Base-by-base conservation (phyloP, 169 alveolate genomes). In the Eimeria falciformis region DNA sequence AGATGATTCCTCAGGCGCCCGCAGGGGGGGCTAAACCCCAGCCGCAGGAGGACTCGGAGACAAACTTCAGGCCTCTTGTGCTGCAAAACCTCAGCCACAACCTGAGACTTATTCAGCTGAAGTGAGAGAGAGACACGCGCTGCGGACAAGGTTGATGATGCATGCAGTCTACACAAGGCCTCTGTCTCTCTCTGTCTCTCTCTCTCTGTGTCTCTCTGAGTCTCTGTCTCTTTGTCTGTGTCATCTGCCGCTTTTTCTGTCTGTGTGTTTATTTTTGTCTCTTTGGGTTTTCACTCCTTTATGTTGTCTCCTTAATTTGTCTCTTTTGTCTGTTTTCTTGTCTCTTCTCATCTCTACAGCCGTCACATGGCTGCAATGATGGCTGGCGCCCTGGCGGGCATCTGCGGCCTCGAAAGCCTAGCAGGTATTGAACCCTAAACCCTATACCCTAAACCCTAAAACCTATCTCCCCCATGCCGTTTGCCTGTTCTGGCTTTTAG, bases 311-410 rank as follows among this genome's bases (percentile, higher is more conserved):
- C 21, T 78, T 27, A 27, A 9, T 47, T 9, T 46, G 27, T 25
- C 58, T 73, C 58, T 40, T 45, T 75, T 45, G 5, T 27, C 85
- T 75, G 7, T 18, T 43, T 18, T 33, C 37, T 1, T 5, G 12
- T 71, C 3, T 40, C 56, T 71, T 33, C 3, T 9, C 43, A 29
- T 17, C 21, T 46, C n/a, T n/a, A 27, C 86, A 69, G 85, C 37
- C 86, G 92, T 43, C 92, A 86, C 27, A 43, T 86, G 66, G 33
- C 78, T 1, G 86, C 92, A 14, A 78, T 69, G 50, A 58, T 71
- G 40, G 85, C 86, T 25, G 85, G 85, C 14, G 79, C 56, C 56
- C 50, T 55, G 47, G 86, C 86, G n/a, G 92, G 92, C 62, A 50
- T 69, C 53, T 71, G 50, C 50, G 86, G 86, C 29, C 92, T 86